Evolutionary conservation across 768 basidiomycete genomes (phyloP), one percentile per base, ranked within the genome.

Genomic region (Boletus edulis): DNA sequence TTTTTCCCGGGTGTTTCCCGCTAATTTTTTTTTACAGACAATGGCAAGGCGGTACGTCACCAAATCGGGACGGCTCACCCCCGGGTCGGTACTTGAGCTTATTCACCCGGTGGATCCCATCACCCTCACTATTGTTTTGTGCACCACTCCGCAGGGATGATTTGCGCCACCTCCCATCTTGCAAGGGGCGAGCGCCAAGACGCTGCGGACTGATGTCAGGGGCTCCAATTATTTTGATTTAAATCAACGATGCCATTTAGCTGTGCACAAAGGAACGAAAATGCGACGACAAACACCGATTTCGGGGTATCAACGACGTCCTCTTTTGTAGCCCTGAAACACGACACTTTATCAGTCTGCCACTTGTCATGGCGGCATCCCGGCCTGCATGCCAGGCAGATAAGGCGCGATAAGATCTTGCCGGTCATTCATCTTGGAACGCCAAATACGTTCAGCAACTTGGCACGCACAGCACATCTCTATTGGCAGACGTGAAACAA

Each of bases 11-110:
- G 18, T 46, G 24, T 52, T 54, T 55, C 60, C 60, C 51, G 49
- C 56, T 51, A 17, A 32, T 56, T 34, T 52, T 53, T 52, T 15
- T 15, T 55, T 27, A 46, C 54, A 37, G 55, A 60, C 55, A 63
- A 57, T 60, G 46, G 10, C 38, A 52, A 50, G 58, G 63, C 58
- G 31, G 55, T 55, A 54, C 65, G 18, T 47, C 55, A 47, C 49
- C 54, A 40, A 52, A 64, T 49, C 0, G 10, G 55, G 58, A 44
- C 31, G 45, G 34, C 34, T 56, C 52, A 39, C 56, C 48, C 52
- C 37, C 56, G 35, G 34, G 12, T 58, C 52, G 50, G 62, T 51
- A n/a, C 52, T 55, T 50, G 47, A 43, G 42, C 46, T 44, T 55
- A 49, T 56, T 32, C 41, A 45, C 38, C 52, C n/a, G n/a, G n/a